A percentile compares a stretch with the other conserved stretches of the same genome.
phyloP scores from a whole-genome alignment of 1,139 yeast genomes.

The Candida gigantensis region DNA sequence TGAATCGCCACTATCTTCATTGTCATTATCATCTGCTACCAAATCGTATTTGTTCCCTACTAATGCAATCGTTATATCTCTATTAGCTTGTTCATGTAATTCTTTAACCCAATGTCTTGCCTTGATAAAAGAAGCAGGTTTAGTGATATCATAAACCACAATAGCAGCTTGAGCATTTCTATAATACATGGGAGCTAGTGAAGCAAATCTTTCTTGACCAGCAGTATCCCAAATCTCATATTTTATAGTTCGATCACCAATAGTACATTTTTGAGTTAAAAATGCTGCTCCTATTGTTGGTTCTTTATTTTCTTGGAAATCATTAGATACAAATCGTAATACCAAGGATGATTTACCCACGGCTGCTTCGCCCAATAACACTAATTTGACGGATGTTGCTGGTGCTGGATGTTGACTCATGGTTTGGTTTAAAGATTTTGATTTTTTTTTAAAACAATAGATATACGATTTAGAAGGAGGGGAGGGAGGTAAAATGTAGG shows the following conservation, averaged over 20 bases:
- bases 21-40: constrained; percentile 33
- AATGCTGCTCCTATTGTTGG: constrained; percentile 99
- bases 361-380: constrained; percentile 94
- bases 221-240: constrained; percentile 99
- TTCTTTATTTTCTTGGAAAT: constrained; percentile 93
- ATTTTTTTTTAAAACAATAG: too few species aligned
- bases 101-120: constrained; percentile 99
- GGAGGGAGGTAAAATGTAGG: too few species aligned
- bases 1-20: constrained; percentile 24
- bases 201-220: constrained; percentile 96
- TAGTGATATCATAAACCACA: constrained; percentile 93
- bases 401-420: constrained; percentile 17
- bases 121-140: constrained; percentile 94
- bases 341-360: constrained; percentile 96
- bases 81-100: constrained; percentile 90
- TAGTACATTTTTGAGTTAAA: constrained; percentile 89
- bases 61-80: constrained; percentile 86
- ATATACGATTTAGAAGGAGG: too few species aligned
- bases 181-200: constrained; percentile 96
- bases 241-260: constrained; percentile 87
- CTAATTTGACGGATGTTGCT: constrained; percentile 70
- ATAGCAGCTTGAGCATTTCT: constrained; percentile 98
- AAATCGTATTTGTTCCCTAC: constrained; percentile 93
- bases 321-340: constrained; percentile 89
- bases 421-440: too few species aligned